Evolutionary conservation across 768 basidiomycete genomes (phyloP).

Genomic region (Tulasnella sp.): DNA sequence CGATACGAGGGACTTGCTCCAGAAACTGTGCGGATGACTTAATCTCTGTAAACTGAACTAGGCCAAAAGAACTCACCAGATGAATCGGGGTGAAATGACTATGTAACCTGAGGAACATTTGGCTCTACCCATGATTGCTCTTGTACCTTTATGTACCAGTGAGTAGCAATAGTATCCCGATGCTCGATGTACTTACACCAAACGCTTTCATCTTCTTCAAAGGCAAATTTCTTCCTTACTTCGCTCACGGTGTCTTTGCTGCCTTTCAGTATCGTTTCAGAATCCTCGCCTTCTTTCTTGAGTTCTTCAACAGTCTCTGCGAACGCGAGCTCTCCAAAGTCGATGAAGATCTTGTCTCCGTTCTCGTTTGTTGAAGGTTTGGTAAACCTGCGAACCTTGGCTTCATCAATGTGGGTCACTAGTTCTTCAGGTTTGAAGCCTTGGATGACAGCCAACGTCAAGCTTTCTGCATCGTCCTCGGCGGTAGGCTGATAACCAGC

Average conservation of each 20-base stretch:
- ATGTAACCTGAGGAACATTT: constrained; percentile 33
- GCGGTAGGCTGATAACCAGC: too few species aligned
- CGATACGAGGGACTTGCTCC: constrained; percentile 29
- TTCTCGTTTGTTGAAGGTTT: constrained; percentile 5
- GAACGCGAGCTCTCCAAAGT: constrained; percentile 15
- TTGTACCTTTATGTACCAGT: background rate
- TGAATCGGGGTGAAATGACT: constrained; percentile 29
- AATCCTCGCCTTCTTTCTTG: background rate
- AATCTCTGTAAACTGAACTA: background rate
- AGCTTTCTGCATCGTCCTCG: background rate
- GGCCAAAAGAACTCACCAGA: constrained; percentile 17
- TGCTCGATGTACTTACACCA: constrained; percentile 11
- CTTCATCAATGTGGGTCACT: background rate
- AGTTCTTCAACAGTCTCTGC: background rate
- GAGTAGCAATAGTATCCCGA: too few species aligned
- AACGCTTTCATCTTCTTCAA: constrained; percentile 30
- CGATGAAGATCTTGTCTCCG: constrained; percentile 8
- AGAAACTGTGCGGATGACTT: constrained; percentile 27
- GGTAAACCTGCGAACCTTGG: constrained; percentile 1
- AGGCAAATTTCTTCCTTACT: constrained; percentile 21
- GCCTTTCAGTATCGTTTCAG: background rate
- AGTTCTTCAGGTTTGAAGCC: constrained; percentile 3
- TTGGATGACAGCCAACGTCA: constrained; percentile 10
- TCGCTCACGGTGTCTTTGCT: constrained; percentile 13
- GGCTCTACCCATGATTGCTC: background rate